phyloP scores from a whole-genome alignment of 2,329 filamentous ascomycete genomes.

The Fusarium albidum region DNA sequence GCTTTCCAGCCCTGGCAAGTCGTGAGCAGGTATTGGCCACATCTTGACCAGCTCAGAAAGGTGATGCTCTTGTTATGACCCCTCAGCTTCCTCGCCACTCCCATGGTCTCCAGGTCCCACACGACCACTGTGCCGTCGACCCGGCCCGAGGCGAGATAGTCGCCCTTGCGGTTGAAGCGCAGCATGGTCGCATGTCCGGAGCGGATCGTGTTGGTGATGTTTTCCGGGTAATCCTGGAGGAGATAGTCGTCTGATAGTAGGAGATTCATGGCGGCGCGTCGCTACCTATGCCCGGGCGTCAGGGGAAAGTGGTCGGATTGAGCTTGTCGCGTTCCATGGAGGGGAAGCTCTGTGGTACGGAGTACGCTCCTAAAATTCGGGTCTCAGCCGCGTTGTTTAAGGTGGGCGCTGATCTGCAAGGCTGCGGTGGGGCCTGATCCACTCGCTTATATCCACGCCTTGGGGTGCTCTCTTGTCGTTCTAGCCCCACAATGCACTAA shows the following conservation, averaged over 20 bases:
- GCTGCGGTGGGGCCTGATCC: slow-evolving; percentile 42
- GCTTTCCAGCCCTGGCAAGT: slow-evolving; percentile 97
- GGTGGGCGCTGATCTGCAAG: slow-evolving; percentile 43
- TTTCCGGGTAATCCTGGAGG: slow-evolving; percentile 86
- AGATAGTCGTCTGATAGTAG: slow-evolving; percentile 70
- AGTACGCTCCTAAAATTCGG: slow-evolving; percentile 32
- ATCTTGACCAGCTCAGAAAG: slow-evolving; percentile 92
- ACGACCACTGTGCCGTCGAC: slow-evolving; percentile 95
- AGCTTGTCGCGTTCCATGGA: slow-evolving; percentile 32
- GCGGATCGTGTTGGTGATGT: slow-evolving; percentile 86
- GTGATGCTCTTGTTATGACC: slow-evolving; percentile 95
- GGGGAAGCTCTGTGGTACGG: slow-evolving; percentile 24
- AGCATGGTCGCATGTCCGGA: slow-evolving; percentile 71
- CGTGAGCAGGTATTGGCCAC: slow-evolving; percentile 89
- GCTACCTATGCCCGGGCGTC: not conserved
- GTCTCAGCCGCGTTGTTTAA: slow-evolving; percentile 36
- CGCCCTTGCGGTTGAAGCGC: slow-evolving; percentile 93
- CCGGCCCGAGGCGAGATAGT: slow-evolving; percentile 92
- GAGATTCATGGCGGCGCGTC: slow-evolving; percentile 59
- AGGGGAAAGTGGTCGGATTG: slow-evolving; percentile 7
- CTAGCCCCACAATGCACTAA: slow-evolving; percentile 35
- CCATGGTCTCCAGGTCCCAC: slow-evolving; percentile 97
- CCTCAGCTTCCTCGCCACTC: slow-evolving; percentile 90
- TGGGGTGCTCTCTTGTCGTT: slow-evolving; percentile 30
- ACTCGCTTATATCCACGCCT: not conserved